A percentile compares a stretch with the other conserved stretches of the same genome.
These are phyloP conservation scores for Saccharomyces mikatae DNA, from an alignment of 805 yeast genomes.

Conservation along the genomic window DNA sequence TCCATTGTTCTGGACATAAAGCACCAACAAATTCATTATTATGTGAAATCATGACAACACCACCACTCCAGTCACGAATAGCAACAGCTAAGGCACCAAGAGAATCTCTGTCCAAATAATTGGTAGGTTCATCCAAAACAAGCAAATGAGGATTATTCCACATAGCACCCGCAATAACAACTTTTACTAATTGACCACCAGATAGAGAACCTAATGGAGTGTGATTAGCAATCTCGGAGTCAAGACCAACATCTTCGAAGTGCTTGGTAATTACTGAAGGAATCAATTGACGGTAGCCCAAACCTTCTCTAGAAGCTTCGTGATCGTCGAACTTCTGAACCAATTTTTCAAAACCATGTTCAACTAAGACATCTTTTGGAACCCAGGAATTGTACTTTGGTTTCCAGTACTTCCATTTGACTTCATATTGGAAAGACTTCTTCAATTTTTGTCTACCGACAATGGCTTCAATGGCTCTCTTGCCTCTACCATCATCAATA, in stretches of 20 bases:
- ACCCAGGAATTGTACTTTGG: conserved; percentile 94
- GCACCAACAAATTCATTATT: conserved; percentile 96
- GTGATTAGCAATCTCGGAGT: conserved; percentile 97
- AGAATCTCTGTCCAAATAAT: conserved; percentile 95
- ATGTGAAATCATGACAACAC: conserved; percentile 97
- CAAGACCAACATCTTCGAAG: conserved; percentile 94
- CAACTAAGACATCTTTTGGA: conserved; percentile 70
- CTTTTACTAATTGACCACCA: conserved; percentile 97
- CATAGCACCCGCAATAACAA: conserved; percentile 98
- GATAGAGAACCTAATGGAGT: conserved; percentile 94
- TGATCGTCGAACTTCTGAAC: conserved; percentile 97
- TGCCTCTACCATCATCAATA: conserved; percentile 79
- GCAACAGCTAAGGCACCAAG: conserved; percentile 96
- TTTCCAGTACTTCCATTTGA: conserved; percentile 87
- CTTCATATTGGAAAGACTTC: conserved; percentile 93
- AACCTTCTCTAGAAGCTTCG: conserved; percentile 98
- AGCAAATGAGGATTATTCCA: conserved; percentile 98
- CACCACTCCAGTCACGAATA: conserved; percentile 96
- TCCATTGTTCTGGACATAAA: conserved; percentile 97
- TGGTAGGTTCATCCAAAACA: conserved; percentile 96
- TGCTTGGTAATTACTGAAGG: conserved; percentile 93
- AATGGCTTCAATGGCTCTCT: conserved; percentile 83
- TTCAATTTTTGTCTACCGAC: conserved; percentile 96
- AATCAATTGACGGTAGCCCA: conserved; percentile 89
- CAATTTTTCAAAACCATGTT: conserved; percentile 80